Base-by-base conservation (phyloP, 345 rosid genomes). In the Euclidium syriacum region DNA sequence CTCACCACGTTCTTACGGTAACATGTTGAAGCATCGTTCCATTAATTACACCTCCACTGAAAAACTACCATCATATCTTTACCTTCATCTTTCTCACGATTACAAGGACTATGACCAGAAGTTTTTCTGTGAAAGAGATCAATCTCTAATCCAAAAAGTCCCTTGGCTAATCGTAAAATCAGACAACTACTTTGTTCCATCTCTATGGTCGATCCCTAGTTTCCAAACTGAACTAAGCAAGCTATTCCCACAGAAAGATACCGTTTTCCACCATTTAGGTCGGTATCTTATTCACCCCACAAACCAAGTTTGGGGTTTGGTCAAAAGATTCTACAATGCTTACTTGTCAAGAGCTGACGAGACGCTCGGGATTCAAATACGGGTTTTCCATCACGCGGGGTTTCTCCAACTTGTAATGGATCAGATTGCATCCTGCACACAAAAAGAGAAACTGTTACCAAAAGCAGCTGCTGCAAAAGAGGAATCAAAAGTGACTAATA, bases 271-370 rank as follows among this genome's bases (percentile, higher is more conserved):
- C 34, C 76, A 66, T 25, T n/a, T 77, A 32, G 40, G 58, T 18
- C 61, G 66, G 48, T 74, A 74, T 32, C 74, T 78, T 16, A 34
- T 74, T 7, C 76, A 74, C 56, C 81, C 77, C 0, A 57, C 77
- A 8, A 62, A 74, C 39, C 58, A 74, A 30, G 81, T 71, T 1
- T 74, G 81, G 81, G 73, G 71, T 7, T 52, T 70, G 36, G 17
- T 77, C 34, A 66, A 68, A 0, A 56, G 76, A 0, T 71, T 26
- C 38, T 67, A 71, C 39, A 25, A 63, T 0, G 26, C 58, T 25
- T 54, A 76, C 44, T 33, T 76, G 35, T 30, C 72, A 12, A 52
- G 64, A 62, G 74, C 72, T 0, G 71, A 74, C 17, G 71, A 70
- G 49, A 58, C 3, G 20, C 36, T 74, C 2, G 74, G 81, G 29